Evolutionary conservation across 306 rosid species (phyloP).

Genomic region (Crotalaria pallida): DNA sequence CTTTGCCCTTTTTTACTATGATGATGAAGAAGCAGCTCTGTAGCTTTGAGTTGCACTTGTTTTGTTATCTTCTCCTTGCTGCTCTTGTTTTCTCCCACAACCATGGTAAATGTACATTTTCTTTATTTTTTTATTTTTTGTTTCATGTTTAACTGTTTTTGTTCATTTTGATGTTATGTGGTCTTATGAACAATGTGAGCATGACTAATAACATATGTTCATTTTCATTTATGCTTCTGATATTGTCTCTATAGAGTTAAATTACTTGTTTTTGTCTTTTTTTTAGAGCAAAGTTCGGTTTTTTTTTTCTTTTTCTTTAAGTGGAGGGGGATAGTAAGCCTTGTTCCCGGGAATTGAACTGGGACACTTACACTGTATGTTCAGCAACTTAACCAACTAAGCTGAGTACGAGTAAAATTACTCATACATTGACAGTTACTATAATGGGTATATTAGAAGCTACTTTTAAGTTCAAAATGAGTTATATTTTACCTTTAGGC

Average conservation of each 20-base stretch:
- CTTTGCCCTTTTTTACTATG: slow-evolving; percentile 7
- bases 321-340: no score
- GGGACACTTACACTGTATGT: no score
- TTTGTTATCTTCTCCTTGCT: slow-evolving; percentile 37
- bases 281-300: no score
- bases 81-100: slow-evolving; percentile 61
- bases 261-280: not conserved
- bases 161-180: not conserved
- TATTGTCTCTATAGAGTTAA: not conserved
- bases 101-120: slow-evolving; percentile 50
- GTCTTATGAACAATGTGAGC: not conserved
- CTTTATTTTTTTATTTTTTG: not conserved
- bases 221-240: not conserved
- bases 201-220: not conserved
- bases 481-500: not conserved
- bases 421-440: not conserved
- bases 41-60: slow-evolving; percentile 24
- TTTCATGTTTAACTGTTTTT: not conserved
- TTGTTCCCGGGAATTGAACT: no score
- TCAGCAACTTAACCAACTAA: no score
- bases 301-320: no score
- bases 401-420: not conserved
- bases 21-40: slow-evolving; percentile 43
- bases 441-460: not conserved
- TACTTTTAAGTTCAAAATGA: not conserved